Conservation (phyloP, 75 land plant genomes). For the Gnetum montanum region DNA sequence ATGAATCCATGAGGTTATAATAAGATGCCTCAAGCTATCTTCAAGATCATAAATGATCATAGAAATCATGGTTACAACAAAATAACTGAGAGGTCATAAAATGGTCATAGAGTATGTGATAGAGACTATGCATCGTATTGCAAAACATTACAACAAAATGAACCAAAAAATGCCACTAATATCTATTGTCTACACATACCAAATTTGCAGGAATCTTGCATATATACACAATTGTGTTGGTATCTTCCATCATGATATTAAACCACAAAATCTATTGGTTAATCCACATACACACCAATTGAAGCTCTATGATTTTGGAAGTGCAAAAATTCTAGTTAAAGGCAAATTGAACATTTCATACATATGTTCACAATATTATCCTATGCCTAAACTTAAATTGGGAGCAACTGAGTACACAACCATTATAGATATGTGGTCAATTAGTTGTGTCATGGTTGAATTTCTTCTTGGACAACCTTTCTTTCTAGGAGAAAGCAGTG, state of each 20-base stretch:
- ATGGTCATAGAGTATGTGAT: too few species aligned
- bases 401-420: constrained; percentile 94
- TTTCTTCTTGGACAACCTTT: constrained; percentile 64
- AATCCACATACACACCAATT: constrained; percentile 74
- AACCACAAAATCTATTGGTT: constrained; percentile 30
- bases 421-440: constrained; percentile 88
- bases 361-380: constrained; percentile 34
- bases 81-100: too few species aligned
- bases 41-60: too few species aligned
- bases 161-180: too few species aligned
- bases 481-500: constrained; percentile 39
- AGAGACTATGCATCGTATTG: too few species aligned
- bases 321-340: background rate
- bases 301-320: too few species aligned
- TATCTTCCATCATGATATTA: constrained; percentile 37
- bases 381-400: constrained; percentile 83
- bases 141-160: too few species aligned
- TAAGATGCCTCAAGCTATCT: too few species aligned
- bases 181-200: too few species aligned
- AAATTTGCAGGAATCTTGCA: constrained; percentile 31
- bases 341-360: too few species aligned
- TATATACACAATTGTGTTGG: constrained; percentile 34
- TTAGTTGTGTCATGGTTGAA: constrained; percentile 88
- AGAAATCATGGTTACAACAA: too few species aligned
- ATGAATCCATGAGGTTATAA: too few species aligned